phyloP scores from a whole-genome alignment of 202 grass and related monocot species.

The Saccharum hybrid region DNA sequence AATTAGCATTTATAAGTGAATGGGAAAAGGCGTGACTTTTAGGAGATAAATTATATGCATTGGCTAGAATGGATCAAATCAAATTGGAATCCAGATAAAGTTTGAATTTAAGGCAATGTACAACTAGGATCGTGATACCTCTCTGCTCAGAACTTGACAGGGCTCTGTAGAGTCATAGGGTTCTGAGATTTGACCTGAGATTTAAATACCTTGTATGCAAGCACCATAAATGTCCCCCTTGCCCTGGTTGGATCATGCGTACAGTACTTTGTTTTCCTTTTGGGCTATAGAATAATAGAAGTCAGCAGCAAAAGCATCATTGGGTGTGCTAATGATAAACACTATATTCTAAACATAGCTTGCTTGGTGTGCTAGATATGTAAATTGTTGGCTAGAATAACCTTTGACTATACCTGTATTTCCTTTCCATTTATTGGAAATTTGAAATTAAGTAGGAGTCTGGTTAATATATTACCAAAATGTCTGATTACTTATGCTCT shows the following conservation, averaged over 20 bases:
- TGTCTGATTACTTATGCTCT: not conserved
- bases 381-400: constrained; percentile 46
- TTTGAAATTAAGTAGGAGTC: constrained; percentile 31
- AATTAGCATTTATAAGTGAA: not conserved
- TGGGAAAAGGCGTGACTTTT: not conserved
- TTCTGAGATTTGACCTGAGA: not conserved
- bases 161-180: not conserved
- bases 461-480: constrained; percentile 16
- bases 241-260: not conserved
- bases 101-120: not conserved
- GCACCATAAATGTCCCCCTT: not conserved
- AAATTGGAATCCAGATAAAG: not conserved
- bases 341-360: constrained; percentile 31
- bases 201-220: constrained; percentile 2
- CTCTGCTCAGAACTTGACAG: not conserved
- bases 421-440: constrained; percentile 19
- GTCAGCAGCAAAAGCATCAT: constrained; percentile 32
- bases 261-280: not conserved
- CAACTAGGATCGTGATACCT: not conserved
- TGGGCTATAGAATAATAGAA: not conserved
- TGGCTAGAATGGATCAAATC: not conserved
- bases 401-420: constrained; percentile 2
- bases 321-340: constrained; percentile 19
- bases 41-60: not conserved
- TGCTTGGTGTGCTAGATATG: constrained; percentile 23